phyloP scores from a whole-genome alignment of 148 eudicot genomes.

The Rhododendron ovatum region DNA sequence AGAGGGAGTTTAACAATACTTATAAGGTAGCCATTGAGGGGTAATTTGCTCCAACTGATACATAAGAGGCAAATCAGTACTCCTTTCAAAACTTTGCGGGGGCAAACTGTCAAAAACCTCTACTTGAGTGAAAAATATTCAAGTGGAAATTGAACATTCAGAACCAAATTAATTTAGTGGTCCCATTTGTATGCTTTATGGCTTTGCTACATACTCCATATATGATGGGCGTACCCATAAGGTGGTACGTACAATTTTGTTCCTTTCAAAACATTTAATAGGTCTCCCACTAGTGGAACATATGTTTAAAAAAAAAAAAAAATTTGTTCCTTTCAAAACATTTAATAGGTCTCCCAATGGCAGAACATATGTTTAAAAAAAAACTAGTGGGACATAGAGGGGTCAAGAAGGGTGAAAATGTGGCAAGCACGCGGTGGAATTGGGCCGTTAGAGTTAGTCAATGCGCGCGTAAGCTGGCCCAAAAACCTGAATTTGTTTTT shows the following conservation, averaged over 20 bases:
- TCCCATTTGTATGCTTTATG: constrained; percentile 7
- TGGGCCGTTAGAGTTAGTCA: not conserved
- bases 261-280: not conserved
- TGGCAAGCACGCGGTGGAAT: not conserved
- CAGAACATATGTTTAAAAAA: not conserved
- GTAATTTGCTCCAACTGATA: not conserved
- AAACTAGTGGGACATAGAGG: not conserved
- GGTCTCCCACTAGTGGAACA: constrained; percentile 8
- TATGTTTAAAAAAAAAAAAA: not conserved
- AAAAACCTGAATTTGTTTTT: too few species aligned
- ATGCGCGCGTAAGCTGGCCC: fast-evolving
- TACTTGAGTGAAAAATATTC: not conserved
- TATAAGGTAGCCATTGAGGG: not conserved
- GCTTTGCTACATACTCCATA: not conserved
- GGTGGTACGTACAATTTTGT: constrained; percentile 14
- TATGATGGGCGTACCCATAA: constrained; percentile 1
- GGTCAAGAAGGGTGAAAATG: not conserved
- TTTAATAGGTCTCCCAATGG: not conserved
- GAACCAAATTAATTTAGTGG: constrained; percentile 6
- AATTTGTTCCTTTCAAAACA: not conserved
- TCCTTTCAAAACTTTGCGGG: not conserved
- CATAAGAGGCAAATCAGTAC: not conserved
- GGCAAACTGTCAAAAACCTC: not conserved
- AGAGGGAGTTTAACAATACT: not conserved
- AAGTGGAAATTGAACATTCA: not conserved